Base-by-base conservation (phyloP, 768 basidiomycete genomes). In the Inosperma sp. region DNA sequence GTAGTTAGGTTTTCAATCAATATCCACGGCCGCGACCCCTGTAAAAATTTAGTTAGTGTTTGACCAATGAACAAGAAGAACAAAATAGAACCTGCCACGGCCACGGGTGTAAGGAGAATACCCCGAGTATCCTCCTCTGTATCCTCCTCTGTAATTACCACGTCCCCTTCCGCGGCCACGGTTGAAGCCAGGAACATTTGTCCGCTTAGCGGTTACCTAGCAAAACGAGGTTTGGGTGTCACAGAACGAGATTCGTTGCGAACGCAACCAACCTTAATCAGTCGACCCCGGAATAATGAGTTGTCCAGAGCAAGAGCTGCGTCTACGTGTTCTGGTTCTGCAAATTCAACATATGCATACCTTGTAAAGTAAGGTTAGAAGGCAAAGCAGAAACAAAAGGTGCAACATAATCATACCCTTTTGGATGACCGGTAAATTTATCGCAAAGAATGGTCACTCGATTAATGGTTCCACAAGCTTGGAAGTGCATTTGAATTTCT, bases 391-490 rank as follows among this genome's bases (percentile, higher is more conserved):
- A 3, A 22, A 34, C 37, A 41, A 55, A n/a, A 52, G 49, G 51
- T 27, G 48, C 37, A 7, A 34, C 12, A 12, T 25, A 7, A 3
- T 57, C 64, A 44, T 57, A 93, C 93, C 96, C 96, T 82, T 97
- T 97, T 40, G 96, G 95, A 72, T 97, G 94, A 41, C 96, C 96
- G 19, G 95, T 98, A 70, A 95, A 98, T 73, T 98, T 98, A 80
- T 99, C 96, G 69, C 95, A 98, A 23, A 99, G 83, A 63, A 99
- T 99, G 1, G 96, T 99, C 35, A 99, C 93, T 60, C 96, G 83
- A 72, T 99, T 99, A 70, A 99, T 99, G 13, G 89, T 92, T 5
- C 96, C 96, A 64, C 94, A 98, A 13, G 94, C 86, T 66, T 93
- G 89, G 73, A 99, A 99, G 68, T 98, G 95, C 14, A 78, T 83